These are phyloP conservation scores for Diaporthe amygdali DNA, from an alignment of 2,329 filamentous ascomycete genomes.

Conservation along the genomic window DNA sequence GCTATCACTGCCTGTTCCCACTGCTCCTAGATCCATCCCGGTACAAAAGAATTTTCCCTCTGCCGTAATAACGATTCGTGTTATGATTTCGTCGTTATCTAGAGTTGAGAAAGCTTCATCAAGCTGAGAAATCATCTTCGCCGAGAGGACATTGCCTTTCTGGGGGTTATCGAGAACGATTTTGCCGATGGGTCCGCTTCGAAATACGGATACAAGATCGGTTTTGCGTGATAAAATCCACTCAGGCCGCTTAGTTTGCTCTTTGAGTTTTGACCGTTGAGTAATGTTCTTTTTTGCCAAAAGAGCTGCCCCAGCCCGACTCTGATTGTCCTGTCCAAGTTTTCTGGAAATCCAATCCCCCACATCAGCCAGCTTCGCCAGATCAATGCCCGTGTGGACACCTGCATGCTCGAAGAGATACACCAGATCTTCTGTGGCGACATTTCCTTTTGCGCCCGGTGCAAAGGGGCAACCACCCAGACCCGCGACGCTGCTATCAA, in stretches of 20 bases:
- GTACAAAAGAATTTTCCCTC: neutral
- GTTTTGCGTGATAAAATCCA: neutral
- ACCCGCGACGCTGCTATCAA: constrained; percentile 70
- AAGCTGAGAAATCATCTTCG: neutral
- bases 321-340: neutral
- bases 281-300: neutral
- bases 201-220: neutral
- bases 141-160: neutral
- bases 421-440: constrained; percentile 45
- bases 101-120: neutral
- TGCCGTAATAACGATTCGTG: neutral
- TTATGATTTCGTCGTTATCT: neutral
- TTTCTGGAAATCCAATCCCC: constrained; percentile 61
- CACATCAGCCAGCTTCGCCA: constrained; percentile 57
- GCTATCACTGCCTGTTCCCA: neutral
- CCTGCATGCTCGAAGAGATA: constrained; percentile 54
- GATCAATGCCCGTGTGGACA: constrained; percentile 61
- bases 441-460: constrained; percentile 61
- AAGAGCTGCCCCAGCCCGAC: neutral
- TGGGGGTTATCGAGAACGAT: neutral
- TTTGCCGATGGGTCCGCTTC: neutral
- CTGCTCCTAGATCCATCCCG: neutral
- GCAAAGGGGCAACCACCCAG: constrained; percentile 73
- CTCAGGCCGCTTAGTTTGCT: neutral
- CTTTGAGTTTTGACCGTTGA: neutral